phyloP scores from a whole-genome alignment of 1,139 yeast genomes.

The Suhomyces terraborum region DNA sequence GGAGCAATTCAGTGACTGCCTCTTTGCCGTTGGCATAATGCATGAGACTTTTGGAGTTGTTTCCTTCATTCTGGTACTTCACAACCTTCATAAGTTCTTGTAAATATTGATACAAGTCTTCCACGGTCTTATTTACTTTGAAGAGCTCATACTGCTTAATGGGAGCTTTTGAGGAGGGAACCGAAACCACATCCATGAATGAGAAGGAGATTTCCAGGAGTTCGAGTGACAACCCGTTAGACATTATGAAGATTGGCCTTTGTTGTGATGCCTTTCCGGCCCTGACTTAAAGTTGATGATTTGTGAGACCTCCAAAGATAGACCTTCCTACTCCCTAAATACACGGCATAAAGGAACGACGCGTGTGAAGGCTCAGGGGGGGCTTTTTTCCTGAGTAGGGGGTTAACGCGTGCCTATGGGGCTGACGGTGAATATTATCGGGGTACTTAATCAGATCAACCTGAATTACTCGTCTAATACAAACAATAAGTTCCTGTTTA shows the following conservation, averaged over 20 bases:
- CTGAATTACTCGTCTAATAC: background rate
- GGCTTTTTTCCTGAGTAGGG: background rate
- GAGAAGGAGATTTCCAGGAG: conserved; percentile 23
- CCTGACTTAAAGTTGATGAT: background rate
- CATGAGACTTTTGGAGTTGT: conserved; percentile 22
- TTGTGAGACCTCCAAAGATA: background rate
- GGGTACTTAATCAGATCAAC: background rate
- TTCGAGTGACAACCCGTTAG: conserved; percentile 8
- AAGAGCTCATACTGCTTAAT: conserved; percentile 36
- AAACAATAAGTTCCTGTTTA: background rate
- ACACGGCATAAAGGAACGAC: conserved; percentile 1
- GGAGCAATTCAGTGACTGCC: conserved; percentile 40
- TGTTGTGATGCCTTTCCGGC: background rate
- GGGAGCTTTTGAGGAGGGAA: conserved; percentile 22
- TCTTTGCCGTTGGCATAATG: conserved; percentile 55
- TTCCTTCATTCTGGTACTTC: background rate
- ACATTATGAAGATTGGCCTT: background rate
- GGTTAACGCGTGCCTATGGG: background rate
- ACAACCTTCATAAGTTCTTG: conserved; percentile 18
- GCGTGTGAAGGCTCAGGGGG: background rate
- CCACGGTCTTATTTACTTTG: conserved; percentile 33
- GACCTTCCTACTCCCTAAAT: background rate
- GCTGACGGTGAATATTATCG: background rate
- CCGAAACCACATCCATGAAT: conserved; percentile 32
- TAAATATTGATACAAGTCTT: conserved; percentile 35